Evolutionary conservation across 768 basidiomycete genomes (phyloP).

Genomic region (Mycena filopes): DNA sequence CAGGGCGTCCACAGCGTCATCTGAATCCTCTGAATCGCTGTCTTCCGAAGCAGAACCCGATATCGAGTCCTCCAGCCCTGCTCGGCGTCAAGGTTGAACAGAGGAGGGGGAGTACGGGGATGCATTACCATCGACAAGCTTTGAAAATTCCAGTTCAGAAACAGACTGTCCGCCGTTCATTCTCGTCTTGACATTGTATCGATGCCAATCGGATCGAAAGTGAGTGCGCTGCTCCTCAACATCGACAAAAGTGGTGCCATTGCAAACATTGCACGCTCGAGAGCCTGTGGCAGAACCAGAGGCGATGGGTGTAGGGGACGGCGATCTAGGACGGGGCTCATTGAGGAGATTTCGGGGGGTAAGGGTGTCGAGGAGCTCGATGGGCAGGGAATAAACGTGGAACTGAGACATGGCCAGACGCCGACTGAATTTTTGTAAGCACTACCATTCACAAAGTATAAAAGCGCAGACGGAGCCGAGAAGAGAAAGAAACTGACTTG

Average conservation of each 20-base stretch:
- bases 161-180: conserved; percentile 72
- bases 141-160: conserved; percentile 75
- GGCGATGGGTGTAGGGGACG: conserved; percentile 45
- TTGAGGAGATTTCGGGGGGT: conserved; percentile 71
- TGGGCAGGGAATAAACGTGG: conserved; percentile 79
- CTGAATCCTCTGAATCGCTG: conserved; percentile 61
- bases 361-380: conserved; percentile 73
- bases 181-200: conserved; percentile 93
- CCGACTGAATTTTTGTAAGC: conserved; percentile 18
- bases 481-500: conserved; percentile 23
- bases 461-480: conserved; percentile 26
- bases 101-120: neutral
- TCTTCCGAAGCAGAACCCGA: conserved; percentile 87
- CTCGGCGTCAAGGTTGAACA: conserved; percentile 2
- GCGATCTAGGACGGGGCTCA: conserved; percentile 44
- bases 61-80: conserved; percentile 86
- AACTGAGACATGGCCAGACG: conserved; percentile 50
- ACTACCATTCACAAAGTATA: neutral
- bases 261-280: conserved; percentile 77
- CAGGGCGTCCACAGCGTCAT: conserved; percentile 70
- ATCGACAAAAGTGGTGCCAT: conserved; percentile 73
- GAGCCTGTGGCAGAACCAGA: conserved; percentile 51
- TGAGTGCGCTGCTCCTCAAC: conserved; percentile 88
- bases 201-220: conserved; percentile 97
- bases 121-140: conserved; percentile 81